Percentiles rank a stretch among this genome's conserved stretches.
Evolutionary conservation across 1,139 yeast genomes (phyloP).

Genomic region (Pichia sp.): DNA sequence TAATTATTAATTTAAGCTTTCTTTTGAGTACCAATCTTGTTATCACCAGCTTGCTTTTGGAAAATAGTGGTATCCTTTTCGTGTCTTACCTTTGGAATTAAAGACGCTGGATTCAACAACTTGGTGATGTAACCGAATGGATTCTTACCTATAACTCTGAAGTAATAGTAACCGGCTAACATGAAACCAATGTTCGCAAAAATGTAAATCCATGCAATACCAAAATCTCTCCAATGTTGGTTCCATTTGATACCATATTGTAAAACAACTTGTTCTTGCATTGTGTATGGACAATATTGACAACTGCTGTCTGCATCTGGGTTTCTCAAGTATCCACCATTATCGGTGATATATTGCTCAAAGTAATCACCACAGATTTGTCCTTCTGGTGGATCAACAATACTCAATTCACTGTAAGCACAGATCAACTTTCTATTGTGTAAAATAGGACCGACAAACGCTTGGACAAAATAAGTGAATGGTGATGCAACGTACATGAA

Average conservation of each 20-base stretch:
- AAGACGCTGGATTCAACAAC: conserved; percentile 9
- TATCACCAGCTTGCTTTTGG: conserved; percentile 32
- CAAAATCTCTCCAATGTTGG: conserved; percentile 61
- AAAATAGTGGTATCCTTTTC: conserved; percentile 36
- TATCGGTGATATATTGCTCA: conserved; percentile 29
- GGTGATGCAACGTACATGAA: conserved; percentile 70
- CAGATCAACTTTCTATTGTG: conserved; percentile 53
- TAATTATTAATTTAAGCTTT: too few relatives aligned
- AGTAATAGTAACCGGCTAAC: conserved; percentile 16
- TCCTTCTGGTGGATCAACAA: conserved; percentile 50
- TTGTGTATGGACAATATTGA: conserved; percentile 48
- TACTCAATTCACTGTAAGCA: conserved; percentile 41
- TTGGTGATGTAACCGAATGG: conserved; percentile 8
- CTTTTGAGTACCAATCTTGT: conserved; percentile 22
- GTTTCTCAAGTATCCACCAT: conserved; percentile 50
- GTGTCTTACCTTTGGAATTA: conserved; percentile 29
- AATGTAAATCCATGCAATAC: conserved; percentile 52
- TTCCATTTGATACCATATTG: conserved; percentile 40
- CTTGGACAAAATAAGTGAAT: conserved; percentile 53
- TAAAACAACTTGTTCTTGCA: conserved; percentile 49
- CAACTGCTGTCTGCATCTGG: conserved; percentile 48
- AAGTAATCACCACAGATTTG: conserved; percentile 51
- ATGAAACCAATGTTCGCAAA: conserved; percentile 38
- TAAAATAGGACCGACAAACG: conserved; percentile 44
- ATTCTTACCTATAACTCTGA: conserved; percentile 13